These are phyloP conservation scores for Pseudopyricularia cyperi DNA, from an alignment of 2,329 filamentous ascomycete species.

Conservation along the genomic window DNA sequence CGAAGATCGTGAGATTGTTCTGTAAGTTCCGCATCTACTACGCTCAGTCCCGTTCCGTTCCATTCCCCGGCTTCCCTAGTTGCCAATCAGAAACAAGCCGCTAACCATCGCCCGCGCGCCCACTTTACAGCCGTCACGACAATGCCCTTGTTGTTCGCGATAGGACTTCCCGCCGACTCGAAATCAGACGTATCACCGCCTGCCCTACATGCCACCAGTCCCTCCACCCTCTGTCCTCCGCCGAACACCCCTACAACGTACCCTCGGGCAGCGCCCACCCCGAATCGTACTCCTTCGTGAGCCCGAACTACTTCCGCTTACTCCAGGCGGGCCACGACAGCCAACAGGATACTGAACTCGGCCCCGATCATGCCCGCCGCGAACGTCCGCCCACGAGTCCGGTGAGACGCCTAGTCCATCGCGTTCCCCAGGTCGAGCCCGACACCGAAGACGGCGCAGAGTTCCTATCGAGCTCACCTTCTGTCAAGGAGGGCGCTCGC, in stretches of 20 bases:
- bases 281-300: slow-evolving; percentile 53
- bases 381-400: slow-evolving; percentile 36
- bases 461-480: slow-evolving; percentile 40
- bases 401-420: slow-evolving; percentile 38
- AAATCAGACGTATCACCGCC: slow-evolving; percentile 62
- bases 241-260: slow-evolving; percentile 34
- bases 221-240: slow-evolving; percentile 33
- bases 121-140: slow-evolving; percentile 60
- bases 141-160: slow-evolving; percentile 90
- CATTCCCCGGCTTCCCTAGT: not conserved
- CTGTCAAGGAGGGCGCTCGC: slow-evolving; percentile 38
- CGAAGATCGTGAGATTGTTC: slow-evolving; percentile 65
- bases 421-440: slow-evolving; percentile 19
- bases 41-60: slow-evolving; percentile 1
- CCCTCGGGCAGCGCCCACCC: slow-evolving; percentile 21
- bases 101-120: not conserved
- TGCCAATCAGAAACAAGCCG: not conserved
- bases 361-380: slow-evolving; percentile 38
- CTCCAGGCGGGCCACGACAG: slow-evolving; percentile 45
- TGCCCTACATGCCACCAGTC: slow-evolving; percentile 89
- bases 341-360: slow-evolving; percentile 21
- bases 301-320: slow-evolving; percentile 92
- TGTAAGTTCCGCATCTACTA: slow-evolving; percentile 41
- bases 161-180: slow-evolving; percentile 69
- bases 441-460: slow-evolving; percentile 24